Base-by-base conservation (phyloP, 495 filamentous ascomycete species). In the Neurospora sp. region DNA sequence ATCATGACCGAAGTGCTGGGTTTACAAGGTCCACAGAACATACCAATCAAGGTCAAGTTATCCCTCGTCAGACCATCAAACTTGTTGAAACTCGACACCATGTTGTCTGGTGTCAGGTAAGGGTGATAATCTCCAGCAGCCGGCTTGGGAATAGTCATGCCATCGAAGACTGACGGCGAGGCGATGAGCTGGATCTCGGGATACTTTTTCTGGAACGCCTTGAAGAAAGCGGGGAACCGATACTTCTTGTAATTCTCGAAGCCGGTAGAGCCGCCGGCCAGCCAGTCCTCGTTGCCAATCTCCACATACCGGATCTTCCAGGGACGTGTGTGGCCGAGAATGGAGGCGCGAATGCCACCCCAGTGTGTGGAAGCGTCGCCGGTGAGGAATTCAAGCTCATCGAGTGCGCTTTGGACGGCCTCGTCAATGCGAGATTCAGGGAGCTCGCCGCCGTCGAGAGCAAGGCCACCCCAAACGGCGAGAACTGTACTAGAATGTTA, bases 261-360 rank as follows among this genome's bases (percentile, higher is more conserved):
- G 9, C 82, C 76, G 1, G 71, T 42, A 4, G 81, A 75, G 9
- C 79, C 75, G 3, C 79, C 79, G n/a, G 82, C 81, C 20, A 90
- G 86, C 78, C 85, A 88, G 71, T 92, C 90, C 77, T 92, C 89
- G 75, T 92, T 91, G 37, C 90, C 90, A 75, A 92, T 85, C 77
- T 91, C 90, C 41, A 91, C 88, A 71, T 86, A 89, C 70, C 83
- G 84, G 71, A 92, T 81, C 27, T 76, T 81, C 81, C 85, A 91
- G 5, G 90, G 89, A 41, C 88, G 81, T 2, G 85, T 81, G 72
- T 90, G 85, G 12, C 90, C 90, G 10, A 89, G 82, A 11, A 81
- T 74, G 31, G 69, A 41, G 16, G 87, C 88, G 44, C 90, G 86
- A 11, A 87, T 77, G 10, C 86, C 83, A 38, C 90, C 90, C 82